Evolutionary conservation across 352 stramenopile genomes (phyloP).

Genomic region (Pythium folliculosum): DNA sequence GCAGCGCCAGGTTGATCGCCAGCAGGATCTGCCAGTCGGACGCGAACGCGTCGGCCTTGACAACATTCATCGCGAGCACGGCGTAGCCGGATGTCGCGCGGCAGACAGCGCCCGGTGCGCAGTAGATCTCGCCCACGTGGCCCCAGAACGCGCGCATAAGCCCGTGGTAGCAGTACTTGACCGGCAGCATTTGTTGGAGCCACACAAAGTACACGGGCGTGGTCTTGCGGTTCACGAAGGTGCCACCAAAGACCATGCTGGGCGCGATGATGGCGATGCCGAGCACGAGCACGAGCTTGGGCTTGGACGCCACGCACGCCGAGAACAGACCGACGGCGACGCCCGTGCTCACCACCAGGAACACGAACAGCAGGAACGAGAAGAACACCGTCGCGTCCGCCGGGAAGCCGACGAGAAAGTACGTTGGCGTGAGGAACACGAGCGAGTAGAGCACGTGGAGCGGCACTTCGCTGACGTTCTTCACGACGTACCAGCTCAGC

Average conservation of each 20-base stretch:
- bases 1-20: constrained; percentile 4
- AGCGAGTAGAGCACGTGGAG: constrained; percentile 30
- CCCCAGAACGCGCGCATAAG: constrained; percentile 25
- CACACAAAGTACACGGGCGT: constrained; percentile 33
- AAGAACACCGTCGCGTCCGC: constrained; percentile 32
- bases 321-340: constrained; percentile 22
- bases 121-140: constrained; percentile 9
- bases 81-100: not conserved
- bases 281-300: not conserved
- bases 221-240: constrained; percentile 33
- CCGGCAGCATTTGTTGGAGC: constrained; percentile 35
- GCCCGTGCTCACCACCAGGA: constrained; percentile 26
- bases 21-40: constrained; percentile 14
- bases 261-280: constrained; percentile 24
- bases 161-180: constrained; percentile 36
- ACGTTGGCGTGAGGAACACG: constrained; percentile 30
- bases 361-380: constrained; percentile 29
- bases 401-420: constrained; percentile 37
- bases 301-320: constrained; percentile 2
- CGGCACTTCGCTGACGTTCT: constrained; percentile 31
- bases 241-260: constrained; percentile 33
- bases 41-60: constrained; percentile 6
- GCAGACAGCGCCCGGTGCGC: not conserved
- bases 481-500: constrained; percentile 33
- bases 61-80: constrained; percentile 1